Evolutionary conservation across 202 grass and related monocot species (phyloP).

Genomic region (Digitaria exilis): DNA sequence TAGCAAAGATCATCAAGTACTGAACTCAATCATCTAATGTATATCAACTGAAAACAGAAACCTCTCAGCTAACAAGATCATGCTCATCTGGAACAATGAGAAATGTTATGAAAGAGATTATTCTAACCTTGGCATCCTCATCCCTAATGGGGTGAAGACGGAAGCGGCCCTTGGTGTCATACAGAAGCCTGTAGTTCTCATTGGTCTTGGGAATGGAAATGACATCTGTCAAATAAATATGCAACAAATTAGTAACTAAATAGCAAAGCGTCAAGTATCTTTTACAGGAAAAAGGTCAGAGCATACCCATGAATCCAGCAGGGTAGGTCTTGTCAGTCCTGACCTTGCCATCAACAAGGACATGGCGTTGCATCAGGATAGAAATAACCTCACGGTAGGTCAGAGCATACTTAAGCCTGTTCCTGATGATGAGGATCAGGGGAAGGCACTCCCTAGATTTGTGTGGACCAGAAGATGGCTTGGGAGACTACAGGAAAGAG

Average conservation of each 20-base stretch:
- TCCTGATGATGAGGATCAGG: neutral
- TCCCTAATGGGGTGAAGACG: slow-evolving; percentile 60
- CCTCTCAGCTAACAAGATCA: neutral
- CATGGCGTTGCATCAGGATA: too few species aligned
- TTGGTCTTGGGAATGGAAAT: slow-evolving; percentile 67
- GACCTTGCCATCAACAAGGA: too few species aligned
- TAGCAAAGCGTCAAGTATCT: neutral
- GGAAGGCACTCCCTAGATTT: slow-evolving; percentile 74
- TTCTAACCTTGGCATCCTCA: slow-evolving; percentile 57
- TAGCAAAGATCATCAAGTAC: neutral
- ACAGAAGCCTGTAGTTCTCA: slow-evolving; percentile 65
- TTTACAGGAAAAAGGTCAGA: neutral
- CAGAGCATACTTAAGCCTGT: too few species aligned
- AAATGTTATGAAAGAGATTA: neutral
- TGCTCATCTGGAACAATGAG: neutral
- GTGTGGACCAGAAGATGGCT: slow-evolving; percentile 73
- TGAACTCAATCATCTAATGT: neutral
- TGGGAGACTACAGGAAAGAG: slow-evolving; percentile 48
- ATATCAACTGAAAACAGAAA: neutral
- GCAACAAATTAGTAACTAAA: neutral
- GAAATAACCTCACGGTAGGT: too few species aligned
- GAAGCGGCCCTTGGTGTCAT: slow-evolving; percentile 72
- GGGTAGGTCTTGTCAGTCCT: slow-evolving; percentile 39
- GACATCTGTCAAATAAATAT: too few species aligned
- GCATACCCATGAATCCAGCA: slow-evolving; percentile 77